phyloP scores from a whole-genome alignment of 1,284 basidiomycete genomes.

The Peniophora sp. region DNA sequence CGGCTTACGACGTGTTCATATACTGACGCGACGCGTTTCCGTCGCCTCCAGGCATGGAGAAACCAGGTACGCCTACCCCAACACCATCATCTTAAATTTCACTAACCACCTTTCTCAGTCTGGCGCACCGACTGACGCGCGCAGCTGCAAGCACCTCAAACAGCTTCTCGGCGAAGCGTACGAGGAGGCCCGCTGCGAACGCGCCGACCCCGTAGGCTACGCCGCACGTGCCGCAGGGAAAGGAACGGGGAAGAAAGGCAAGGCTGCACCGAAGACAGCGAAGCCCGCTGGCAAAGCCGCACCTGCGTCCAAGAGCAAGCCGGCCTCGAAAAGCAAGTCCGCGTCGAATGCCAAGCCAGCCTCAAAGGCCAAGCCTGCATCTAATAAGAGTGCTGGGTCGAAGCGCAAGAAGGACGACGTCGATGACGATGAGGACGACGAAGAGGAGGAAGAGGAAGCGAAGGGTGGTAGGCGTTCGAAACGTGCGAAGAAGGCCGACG shows the following conservation, averaged over 20 bases:
- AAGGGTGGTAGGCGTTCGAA: neutral
- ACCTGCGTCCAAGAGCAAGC: constrained; percentile 9
- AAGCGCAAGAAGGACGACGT: constrained; percentile 17
- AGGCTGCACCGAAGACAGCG: too few species aligned
- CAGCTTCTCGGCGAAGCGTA: constrained; percentile 51
- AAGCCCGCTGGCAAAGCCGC: too few species aligned
- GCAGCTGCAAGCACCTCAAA: constrained; percentile 56
- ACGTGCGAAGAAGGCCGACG: neutral
- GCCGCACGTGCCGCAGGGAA: constrained; percentile 16
- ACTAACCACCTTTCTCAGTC: constrained; percentile 18
- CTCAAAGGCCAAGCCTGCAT: too few species aligned
- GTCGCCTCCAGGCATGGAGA: constrained; percentile 33
- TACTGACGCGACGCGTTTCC: neutral
- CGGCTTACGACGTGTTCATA: constrained; percentile 1
- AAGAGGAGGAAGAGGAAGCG: constrained; percentile 6
- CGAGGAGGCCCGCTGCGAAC: constrained; percentile 40
- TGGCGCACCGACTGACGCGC: constrained; percentile 41
- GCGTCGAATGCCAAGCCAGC: neutral
- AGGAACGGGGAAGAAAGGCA: neutral
- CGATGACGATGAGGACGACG: constrained; percentile 20
- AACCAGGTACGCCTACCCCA: constrained; percentile 29
- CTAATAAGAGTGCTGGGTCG: neutral
- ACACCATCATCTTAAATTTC: neutral
- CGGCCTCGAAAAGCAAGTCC: neutral
- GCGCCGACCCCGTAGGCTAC: constrained; percentile 38